Conservation (phyloP, 2,329 filamentous ascomycete genomes). For the Pseudonectria foliicola region DNA sequence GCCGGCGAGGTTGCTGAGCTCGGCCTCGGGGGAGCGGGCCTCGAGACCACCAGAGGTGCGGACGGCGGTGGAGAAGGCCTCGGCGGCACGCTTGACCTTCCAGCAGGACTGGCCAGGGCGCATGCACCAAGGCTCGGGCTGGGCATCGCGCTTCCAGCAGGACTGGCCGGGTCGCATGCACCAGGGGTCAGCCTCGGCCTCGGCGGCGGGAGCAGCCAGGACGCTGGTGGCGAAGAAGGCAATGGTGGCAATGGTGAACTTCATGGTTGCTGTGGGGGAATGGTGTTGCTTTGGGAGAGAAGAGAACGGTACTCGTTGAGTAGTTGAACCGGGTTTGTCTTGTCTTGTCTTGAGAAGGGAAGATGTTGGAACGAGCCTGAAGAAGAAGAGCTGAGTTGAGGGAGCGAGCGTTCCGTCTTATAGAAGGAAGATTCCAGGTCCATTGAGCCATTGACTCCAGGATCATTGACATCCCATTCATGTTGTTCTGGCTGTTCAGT, state of each 20-base stretch:
- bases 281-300: constrained; percentile 3
- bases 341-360: constrained; percentile 9
- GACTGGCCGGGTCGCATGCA: constrained; percentile 8
- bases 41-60: constrained; percentile 16
- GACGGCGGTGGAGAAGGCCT: constrained; percentile 27
- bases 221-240: constrained; percentile 14
- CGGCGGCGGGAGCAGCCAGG: constrained; percentile 12
- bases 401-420: constrained; percentile 10
- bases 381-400: constrained; percentile 4
- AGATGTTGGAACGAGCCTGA: constrained; percentile 18
- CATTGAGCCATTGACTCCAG: not conserved
- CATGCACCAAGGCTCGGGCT: constrained; percentile 28
- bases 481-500: no score
- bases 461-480: no score
- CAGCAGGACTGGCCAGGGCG: constrained; percentile 34
- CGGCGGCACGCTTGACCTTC: constrained; percentile 34
- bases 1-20: constrained; percentile 27
- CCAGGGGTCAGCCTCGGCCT: constrained; percentile 3
- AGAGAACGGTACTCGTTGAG: constrained; percentile 13
- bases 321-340: constrained; percentile 3
- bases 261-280: constrained; percentile 15
- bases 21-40: constrained; percentile 20
- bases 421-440: constrained; percentile 6
- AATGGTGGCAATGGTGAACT: constrained; percentile 21
- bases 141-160: constrained; percentile 13